Base-by-base conservation (phyloP, 2,329 filamentous ascomycete species). In the Botryotinia calthae region DNA sequence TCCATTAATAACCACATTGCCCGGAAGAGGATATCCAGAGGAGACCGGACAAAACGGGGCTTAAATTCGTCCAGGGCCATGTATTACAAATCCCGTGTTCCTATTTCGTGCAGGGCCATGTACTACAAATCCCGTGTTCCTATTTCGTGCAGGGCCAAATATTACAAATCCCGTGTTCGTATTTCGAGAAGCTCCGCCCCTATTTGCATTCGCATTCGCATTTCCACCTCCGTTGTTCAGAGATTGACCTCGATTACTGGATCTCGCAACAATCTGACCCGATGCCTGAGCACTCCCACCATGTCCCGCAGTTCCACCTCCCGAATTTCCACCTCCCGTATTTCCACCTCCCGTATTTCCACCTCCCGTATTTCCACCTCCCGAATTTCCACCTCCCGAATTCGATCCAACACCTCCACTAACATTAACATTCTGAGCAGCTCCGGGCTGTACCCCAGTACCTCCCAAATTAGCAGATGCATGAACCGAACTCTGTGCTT, bases 1-100 rank as follows among this genome's bases (percentile, higher is more conserved):
- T 6, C 48, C 25, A 54, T 54, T n/a, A 12, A 54, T 12, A n/a
- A 7, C 2, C 48, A 54, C 7, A 54, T 12, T 25, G 5, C 48
- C 12, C 14, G 16, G 3, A 12, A 7, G 1, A n/a, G 25, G 12
- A 16, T n/a, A n/a, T 3, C 48, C 48, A n/a, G 1, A n/a, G 14
- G 48, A 5, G 0, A n/a, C 12, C 0, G 25, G 48, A 7, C 7
- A 1, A 2, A 10, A 12, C 1, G 12, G 12, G 14, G 5, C 2
- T 54, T n/a, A 25, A 2, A 3, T 14, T 54, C 5, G 25, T n/a
- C n/a, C n/a, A n/a, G n/a, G n/a, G n/a, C n/a, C n/a, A n/a, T n/a
- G n/a, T n/a, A n/a, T n/a, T n/a, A n/a, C n/a, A n/a, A n/a, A n/a
- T n/a, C n/a, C n/a, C 6, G 37, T 37, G 12, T 7, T 59, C 10